These are phyloP conservation scores for Cladosporium cucumerinum DNA, from an alignment of 2,329 filamentous ascomycete genomes.

Conservation along the genomic window DNA sequence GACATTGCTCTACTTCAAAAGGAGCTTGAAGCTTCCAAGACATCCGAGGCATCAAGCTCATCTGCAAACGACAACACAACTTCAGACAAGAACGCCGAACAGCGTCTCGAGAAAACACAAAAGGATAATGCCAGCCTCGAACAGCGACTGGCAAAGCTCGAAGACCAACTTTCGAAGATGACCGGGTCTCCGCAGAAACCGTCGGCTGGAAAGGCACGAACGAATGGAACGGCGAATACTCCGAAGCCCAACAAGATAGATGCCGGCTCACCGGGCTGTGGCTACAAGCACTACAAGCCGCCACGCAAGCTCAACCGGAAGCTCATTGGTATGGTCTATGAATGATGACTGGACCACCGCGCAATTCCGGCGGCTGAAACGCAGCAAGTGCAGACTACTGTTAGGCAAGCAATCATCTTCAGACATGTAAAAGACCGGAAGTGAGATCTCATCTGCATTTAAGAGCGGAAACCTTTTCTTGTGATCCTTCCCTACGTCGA, in stretches of 20 bases:
- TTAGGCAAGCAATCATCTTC: not conserved
- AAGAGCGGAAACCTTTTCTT: not conserved
- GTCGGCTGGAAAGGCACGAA: not conserved
- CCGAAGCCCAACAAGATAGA: not conserved
- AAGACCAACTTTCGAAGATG: not conserved
- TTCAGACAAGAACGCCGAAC: not conserved
- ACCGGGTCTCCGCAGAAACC: not conserved
- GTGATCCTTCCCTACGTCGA: too few species aligned
- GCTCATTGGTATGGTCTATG: slow-evolving; percentile 1
- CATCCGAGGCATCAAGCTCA: not conserved
- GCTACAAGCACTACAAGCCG: slow-evolving; percentile 11
- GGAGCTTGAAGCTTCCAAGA: not conserved
- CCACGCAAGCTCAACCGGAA: slow-evolving; percentile 5
- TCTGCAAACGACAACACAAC: not conserved
- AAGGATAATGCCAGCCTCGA: not conserved
- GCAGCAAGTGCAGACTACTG: not conserved
- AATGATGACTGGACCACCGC: not conserved
- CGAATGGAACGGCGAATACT: not conserved
- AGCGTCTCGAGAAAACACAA: not conserved
- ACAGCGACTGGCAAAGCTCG: not conserved
- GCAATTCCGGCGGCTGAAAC: not conserved
- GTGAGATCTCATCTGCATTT: too few species aligned
- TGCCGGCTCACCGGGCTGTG: not conserved
- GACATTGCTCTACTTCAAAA: not conserved
- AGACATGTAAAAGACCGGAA: too few species aligned